A percentile compares a stretch with the other conserved stretches of the same genome.
phyloP scores from a whole-genome alignment of 164 flowering plant genomes.

The Paratinospora sagittata region DNA sequence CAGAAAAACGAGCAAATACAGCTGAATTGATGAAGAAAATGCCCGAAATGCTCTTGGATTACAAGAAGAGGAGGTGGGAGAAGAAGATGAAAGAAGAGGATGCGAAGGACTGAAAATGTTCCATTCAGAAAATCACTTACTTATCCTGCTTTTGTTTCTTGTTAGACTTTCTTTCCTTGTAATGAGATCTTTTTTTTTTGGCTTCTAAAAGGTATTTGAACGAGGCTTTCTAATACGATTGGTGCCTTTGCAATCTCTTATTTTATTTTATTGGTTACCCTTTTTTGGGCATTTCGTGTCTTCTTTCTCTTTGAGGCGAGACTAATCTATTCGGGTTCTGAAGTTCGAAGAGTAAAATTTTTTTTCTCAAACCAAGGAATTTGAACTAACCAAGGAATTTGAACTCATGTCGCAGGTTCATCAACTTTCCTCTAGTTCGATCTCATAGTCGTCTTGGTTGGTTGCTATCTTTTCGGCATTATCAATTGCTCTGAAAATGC shows the following conservation, averaged over 20 bases:
- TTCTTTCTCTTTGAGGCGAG: too few relatives aligned
- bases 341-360: too few relatives aligned
- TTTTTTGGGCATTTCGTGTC: too few relatives aligned
- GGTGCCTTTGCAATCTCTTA: too few relatives aligned
- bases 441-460: too few relatives aligned
- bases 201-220: background rate
- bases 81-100: slow-evolving; percentile 89
- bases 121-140: background rate
- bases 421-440: too few relatives aligned
- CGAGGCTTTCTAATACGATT: background rate
- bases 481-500: too few relatives aligned
- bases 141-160: background rate
- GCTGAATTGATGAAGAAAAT: slow-evolving; percentile 80
- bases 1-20: slow-evolving; percentile 75
- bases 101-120: slow-evolving; percentile 18
- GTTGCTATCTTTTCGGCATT: too few relatives aligned
- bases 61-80: slow-evolving; percentile 91
- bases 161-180: background rate
- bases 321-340: too few relatives aligned
- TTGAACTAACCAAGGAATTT: too few relatives aligned
- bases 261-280: background rate
- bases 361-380: too few relatives aligned
- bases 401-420: too few relatives aligned
- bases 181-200: background rate
- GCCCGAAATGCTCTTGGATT: slow-evolving; percentile 75